A percentile compares a stretch with the other conserved stretches of the same genome.
Evolutionary conservation across 306 rosid species (phyloP).

Genomic region (Nissolia schottii): DNA sequence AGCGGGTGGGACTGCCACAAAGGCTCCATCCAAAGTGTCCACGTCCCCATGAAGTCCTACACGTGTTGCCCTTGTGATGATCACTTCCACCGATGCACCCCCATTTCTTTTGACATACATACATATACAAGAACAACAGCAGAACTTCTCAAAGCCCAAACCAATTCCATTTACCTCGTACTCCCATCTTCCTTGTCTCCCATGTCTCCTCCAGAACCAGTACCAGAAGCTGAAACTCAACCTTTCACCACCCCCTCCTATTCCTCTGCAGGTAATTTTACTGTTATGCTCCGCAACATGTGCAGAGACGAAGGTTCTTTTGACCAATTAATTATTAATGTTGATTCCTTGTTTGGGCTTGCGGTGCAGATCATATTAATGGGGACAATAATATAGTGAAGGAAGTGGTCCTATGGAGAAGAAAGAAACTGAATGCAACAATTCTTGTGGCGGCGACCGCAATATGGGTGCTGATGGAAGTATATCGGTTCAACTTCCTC

Average conservation of each 20-base stretch:
- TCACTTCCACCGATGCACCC: conserved; percentile 8
- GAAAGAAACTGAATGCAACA: conserved; percentile 30
- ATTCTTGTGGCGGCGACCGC: conserved; percentile 42
- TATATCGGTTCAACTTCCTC: conserved; percentile 47
- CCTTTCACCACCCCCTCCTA: conserved; percentile 27
- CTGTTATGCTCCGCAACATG: background rate
- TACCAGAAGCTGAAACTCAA: conserved; percentile 5
- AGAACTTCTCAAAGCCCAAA: no score
- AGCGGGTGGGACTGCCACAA: no score
- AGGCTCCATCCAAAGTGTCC: conserved; percentile 35
- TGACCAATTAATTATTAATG: background rate
- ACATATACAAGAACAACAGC: no score
- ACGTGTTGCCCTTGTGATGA: conserved; percentile 37
- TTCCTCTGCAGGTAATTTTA: conserved; percentile 30
- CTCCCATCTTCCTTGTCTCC: background rate
- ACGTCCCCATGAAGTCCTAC: conserved; percentile 27
- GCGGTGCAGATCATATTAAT: conserved; percentile 30
- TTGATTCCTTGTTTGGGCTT: background rate
- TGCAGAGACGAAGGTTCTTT: background rate
- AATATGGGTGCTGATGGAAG: conserved; percentile 52
- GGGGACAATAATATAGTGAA: conserved; percentile 22
- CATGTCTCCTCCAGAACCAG: conserved; percentile 39
- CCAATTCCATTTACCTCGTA: background rate
- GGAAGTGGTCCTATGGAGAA: conserved; percentile 54
- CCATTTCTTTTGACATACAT: background rate